These are phyloP conservation scores for Eucalyptus sideroxylon DNA, from an alignment of 345 rosid genomes.

Conservation along the genomic window DNA sequence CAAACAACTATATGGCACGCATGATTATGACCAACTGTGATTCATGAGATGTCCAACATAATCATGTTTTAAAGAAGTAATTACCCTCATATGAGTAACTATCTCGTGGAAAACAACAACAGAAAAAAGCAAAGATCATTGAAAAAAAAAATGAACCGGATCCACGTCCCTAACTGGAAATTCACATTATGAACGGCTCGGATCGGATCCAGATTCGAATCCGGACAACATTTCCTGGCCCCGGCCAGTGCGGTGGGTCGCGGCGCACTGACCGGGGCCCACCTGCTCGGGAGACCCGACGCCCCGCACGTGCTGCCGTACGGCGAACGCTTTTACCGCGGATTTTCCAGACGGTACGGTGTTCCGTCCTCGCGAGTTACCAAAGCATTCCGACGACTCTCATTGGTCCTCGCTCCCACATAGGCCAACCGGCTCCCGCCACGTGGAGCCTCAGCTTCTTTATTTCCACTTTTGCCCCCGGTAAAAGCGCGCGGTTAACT, in stretches of 20 bases:
- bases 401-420: background rate
- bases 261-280: background rate
- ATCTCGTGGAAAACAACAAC: background rate
- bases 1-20: background rate
- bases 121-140: background rate
- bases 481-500: background rate
- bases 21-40: background rate
- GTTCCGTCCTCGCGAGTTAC: background rate
- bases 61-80: background rate
- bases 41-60: background rate
- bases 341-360: background rate
- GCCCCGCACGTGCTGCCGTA: background rate
- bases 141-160: background rate
- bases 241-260: background rate
- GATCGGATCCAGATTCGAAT: background rate
- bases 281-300: background rate
- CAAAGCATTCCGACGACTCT: background rate
- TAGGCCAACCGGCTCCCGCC: background rate
- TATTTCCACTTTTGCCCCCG: background rate
- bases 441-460: background rate
- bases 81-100: background rate
- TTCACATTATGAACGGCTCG: background rate
- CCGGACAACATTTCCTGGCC: background rate
- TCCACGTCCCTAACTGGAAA: background rate
- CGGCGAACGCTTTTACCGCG: background rate